A percentile compares a stretch with the other conserved stretches of the same genome.
Evolutionary conservation across 371 early-diverging fungal species (phyloP).

Genomic region (Apophysomyces trapeziformis): DNA sequence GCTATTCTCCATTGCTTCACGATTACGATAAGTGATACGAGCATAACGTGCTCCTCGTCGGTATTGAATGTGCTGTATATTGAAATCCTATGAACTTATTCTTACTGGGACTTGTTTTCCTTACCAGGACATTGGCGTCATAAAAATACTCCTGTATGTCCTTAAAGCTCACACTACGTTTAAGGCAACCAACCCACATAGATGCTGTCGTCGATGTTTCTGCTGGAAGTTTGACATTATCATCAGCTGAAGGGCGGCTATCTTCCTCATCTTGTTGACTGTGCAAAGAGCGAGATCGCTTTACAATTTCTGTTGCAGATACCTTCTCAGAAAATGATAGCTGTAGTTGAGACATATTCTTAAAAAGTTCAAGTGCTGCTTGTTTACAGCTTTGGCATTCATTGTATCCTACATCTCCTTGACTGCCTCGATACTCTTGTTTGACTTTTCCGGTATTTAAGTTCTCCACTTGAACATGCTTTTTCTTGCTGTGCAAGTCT

Average conservation of each 20-base stretch:
- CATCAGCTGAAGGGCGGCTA: neutral
- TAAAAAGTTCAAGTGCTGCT: neutral
- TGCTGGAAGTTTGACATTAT: neutral
- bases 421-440: neutral
- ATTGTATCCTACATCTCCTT: neutral
- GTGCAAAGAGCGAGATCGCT: neutral
- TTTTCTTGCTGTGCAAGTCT: neutral
- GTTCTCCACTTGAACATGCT: neutral
- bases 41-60: neutral
- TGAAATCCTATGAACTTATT: neutral
- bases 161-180: neutral
- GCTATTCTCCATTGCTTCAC: constrained; percentile 5
- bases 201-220: neutral
- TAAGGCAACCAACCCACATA: neutral
- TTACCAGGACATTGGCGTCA: neutral
- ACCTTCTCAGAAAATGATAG: neutral
- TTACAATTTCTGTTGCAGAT: neutral
- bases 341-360: neutral
- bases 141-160: neutral
- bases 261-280: neutral
- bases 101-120: neutral
- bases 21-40: neutral
- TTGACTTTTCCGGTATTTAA: neutral
- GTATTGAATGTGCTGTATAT: constrained; percentile 1
- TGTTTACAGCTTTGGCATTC: neutral